Evolutionary conservation across 805 yeast species (phyloP), one percentile per base, ranked within the genome.

Genomic region (Yamadazyma endophytica): DNA sequence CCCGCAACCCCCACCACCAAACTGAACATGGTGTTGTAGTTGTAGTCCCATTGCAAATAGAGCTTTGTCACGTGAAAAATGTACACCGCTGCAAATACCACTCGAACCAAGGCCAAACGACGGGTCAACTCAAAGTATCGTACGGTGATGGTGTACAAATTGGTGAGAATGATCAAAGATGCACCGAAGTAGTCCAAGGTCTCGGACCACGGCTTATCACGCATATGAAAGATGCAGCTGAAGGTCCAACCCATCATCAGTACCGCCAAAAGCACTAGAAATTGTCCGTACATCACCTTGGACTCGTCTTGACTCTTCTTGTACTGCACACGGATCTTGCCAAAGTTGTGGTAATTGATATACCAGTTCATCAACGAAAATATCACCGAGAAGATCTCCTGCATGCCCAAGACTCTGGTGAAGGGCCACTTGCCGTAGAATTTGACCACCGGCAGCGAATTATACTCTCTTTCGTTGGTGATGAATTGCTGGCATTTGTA

Each of bases 361-460:
- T 50, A 47, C n/a, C 64, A 51, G 33, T 65, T 65, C 7, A 55
- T 59, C 13, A 58, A 15, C 8, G 67, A 59, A 33, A 65, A 62
- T 5, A 63, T 18, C 9, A 50, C 50, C 23, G 65, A 58, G 21
- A 53, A 50, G 17, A 62, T 18, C 35, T 65, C 71, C 16, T 63
- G 61, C 14, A 57, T 44, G 1, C 68, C 70, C 19, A 55, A 46
- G 1, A 64, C 44, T 18, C 70, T 43, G 5, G 29, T 34, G 31
- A 65, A 65, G 4, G 70, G 70, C 71, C 71, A 65, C 39, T 65
- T 65, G 4, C 71, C 71, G 29, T 50, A 47, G 37, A 63, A 65
- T 36, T 65, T 66, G n/a, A 63, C 68, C 42, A 56, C 44, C 4
- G 50, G 50, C 6, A 44, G 38, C 3, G 51, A 53, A 0, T 28